phyloP scores from a whole-genome alignment of 2,329 filamentous ascomycete species.

The Grosmannia huntii region DNA sequence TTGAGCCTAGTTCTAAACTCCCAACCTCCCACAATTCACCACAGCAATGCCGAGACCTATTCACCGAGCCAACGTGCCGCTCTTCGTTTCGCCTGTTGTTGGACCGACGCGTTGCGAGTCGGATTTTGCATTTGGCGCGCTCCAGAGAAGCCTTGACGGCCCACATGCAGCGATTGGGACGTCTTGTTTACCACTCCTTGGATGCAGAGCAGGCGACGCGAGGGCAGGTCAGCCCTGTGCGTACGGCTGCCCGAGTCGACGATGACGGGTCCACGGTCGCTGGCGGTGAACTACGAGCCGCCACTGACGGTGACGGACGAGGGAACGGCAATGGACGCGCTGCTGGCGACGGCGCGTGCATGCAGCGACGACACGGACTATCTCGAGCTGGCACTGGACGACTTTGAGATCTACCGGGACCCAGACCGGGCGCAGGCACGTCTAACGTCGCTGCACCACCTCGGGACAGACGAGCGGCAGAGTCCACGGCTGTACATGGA shows the following conservation, averaged over 20 bases:
- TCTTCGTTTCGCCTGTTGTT: too few relatives aligned
- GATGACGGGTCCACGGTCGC: constrained; percentile 16
- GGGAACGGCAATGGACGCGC: not conserved
- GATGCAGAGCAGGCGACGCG: too few relatives aligned
- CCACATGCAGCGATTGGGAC: too few relatives aligned
- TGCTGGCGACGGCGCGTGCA: not conserved
- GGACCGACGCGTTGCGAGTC: too few relatives aligned
- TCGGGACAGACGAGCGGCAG: constrained; percentile 25
- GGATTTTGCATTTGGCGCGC: too few relatives aligned
- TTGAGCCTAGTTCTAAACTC: not conserved
- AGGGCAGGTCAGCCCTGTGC: too few relatives aligned
- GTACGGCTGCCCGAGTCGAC: constrained; percentile 15
- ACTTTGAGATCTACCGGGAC: constrained; percentile 45
- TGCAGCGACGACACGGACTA: constrained; percentile 17
- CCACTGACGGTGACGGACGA: not conserved
- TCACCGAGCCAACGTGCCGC: not conserved
- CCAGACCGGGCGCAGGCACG: constrained; percentile 26
- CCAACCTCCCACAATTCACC: not conserved
- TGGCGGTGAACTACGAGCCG: constrained; percentile 8
- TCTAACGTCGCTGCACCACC: constrained; percentile 40
- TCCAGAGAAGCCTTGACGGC: not conserved
- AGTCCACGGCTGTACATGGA: constrained; percentile 40
- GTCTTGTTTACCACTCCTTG: too few relatives aligned
- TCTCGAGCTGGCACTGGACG: constrained; percentile 38
- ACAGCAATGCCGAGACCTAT: not conserved